These are phyloP conservation scores for Onygenales sp. DNA, from an alignment of 2,329 filamentous ascomycete species.

Conservation along the genomic window DNA sequence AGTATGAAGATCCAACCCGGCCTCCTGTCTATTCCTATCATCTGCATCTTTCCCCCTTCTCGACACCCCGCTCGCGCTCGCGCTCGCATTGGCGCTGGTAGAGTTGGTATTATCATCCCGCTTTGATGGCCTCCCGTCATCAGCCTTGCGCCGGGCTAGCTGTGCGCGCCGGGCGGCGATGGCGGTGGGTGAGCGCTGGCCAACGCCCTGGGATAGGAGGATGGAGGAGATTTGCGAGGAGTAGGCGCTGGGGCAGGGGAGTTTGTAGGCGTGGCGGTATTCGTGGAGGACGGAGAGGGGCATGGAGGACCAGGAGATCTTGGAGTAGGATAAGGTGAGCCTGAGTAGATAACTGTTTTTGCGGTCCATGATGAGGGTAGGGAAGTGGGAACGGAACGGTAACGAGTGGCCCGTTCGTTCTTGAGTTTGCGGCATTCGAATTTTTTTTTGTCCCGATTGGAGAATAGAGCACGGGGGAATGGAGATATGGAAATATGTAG, in stretches of 20 bases:
- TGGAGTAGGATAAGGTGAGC: background rate
- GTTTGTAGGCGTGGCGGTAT: conserved; percentile 39
- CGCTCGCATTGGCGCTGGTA: background rate
- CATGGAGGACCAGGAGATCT: conserved; percentile 37
- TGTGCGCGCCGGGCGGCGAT: conserved; percentile 30
- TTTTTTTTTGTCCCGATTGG: background rate
- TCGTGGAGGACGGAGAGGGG: conserved; percentile 37
- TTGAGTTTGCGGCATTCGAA: too few relatives aligned
- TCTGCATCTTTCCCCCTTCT: background rate
- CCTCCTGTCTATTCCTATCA: background rate
- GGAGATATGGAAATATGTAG: background rate
- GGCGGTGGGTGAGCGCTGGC: conserved; percentile 35
- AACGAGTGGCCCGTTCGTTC: background rate
- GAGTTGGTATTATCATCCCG: background rate
- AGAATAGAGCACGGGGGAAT: conserved; percentile 7
- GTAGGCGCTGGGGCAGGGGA: conserved; percentile 35
- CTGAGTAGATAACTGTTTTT: too few relatives aligned
- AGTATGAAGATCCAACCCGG: background rate
- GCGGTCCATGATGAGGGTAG: too few relatives aligned
- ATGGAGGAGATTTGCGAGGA: conserved; percentile 37
- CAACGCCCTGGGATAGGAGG: conserved; percentile 36
- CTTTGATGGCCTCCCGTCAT: background rate
- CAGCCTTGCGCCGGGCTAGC: background rate
- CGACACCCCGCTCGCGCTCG: background rate
- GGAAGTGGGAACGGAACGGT: background rate